phyloP scores from a whole-genome alignment of 2,329 filamentous ascomycete species.

The Dactylellina drechsleri region DNA sequence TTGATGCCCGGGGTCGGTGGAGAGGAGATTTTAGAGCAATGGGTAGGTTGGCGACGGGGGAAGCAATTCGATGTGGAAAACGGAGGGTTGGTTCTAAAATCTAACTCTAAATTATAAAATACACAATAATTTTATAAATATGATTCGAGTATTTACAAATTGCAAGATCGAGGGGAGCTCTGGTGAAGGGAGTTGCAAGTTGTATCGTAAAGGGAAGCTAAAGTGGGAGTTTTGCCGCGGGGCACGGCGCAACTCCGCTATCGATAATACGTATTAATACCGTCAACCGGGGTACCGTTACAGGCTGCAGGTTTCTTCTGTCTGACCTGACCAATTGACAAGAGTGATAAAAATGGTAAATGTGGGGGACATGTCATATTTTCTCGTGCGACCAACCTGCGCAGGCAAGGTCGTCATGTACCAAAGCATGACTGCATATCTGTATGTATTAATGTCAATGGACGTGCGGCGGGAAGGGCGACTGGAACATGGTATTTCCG shows the following conservation, averaged over 20 bases:
- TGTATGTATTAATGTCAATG: too few relatives aligned
- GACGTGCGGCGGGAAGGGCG: background rate
- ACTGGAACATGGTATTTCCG: conserved; percentile 7
- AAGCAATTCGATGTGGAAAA: conserved; percentile 73
- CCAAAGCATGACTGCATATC: background rate
- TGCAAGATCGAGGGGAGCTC: conserved; percentile 10
- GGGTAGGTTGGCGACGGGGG: conserved; percentile 81
- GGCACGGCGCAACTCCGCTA: conserved; percentile 45
- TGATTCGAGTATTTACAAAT: background rate
- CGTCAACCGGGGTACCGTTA: conserved; percentile 1
- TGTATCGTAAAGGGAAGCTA: background rate
- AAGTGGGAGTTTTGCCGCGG: conserved; percentile 19
- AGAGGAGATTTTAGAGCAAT: conserved; percentile 73
- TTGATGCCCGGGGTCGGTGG: conserved; percentile 77
- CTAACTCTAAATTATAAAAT: conserved; percentile 64
- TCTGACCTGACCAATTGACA: background rate
- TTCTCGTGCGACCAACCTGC: background rate
- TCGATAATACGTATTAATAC: conserved; percentile 5
- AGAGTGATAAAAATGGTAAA: background rate
- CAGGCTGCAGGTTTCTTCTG: background rate
- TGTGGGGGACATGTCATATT: conserved; percentile 5
- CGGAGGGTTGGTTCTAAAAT: conserved; percentile 70
- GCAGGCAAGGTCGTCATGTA: background rate
- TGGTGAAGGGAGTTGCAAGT: background rate
- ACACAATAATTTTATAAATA: too few relatives aligned